A percentile compares a stretch with the other conserved stretches of the same genome.
Evolutionary conservation across 345 rosid species (phyloP).

Genomic region (Acer negundo): DNA sequence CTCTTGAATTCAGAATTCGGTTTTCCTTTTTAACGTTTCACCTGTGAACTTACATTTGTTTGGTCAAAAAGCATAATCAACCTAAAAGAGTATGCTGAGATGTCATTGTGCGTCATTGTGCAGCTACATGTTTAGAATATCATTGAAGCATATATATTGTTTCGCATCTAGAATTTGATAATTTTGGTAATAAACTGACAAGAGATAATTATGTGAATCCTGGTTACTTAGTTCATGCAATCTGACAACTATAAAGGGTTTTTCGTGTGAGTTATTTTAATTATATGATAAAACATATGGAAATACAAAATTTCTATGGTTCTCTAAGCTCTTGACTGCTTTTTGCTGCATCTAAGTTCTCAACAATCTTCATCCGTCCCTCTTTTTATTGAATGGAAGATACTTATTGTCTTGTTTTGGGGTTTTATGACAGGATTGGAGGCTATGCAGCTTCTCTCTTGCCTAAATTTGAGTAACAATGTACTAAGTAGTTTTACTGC

Average conservation of each 20-base stretch:
- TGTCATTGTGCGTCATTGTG: too few relatives aligned
- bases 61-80: background rate
- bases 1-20: background rate
- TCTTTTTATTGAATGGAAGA: constrained; percentile 9
- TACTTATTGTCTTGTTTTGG: constrained; percentile 3
- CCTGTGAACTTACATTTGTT: background rate
- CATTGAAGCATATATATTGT: constrained; percentile 3
- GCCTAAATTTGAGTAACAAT: constrained; percentile 74
- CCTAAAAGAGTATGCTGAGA: background rate
- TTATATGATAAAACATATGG: background rate
- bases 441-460: constrained; percentile 76
- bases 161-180: background rate
- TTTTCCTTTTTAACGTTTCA: background rate
- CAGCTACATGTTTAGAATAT: background rate
- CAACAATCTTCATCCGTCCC: background rate
- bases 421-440: constrained; percentile 56
- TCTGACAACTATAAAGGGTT: background rate
- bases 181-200: background rate
- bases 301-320: background rate
- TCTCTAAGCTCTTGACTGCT: background rate
- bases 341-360: background rate
- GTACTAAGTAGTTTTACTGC: constrained; percentile 68
- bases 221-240: background rate
- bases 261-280: background rate
- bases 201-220: background rate